Evolutionary conservation across 2,329 filamentous ascomycete species (phyloP).

Genomic region (Diaporthe citrichinensis): DNA sequence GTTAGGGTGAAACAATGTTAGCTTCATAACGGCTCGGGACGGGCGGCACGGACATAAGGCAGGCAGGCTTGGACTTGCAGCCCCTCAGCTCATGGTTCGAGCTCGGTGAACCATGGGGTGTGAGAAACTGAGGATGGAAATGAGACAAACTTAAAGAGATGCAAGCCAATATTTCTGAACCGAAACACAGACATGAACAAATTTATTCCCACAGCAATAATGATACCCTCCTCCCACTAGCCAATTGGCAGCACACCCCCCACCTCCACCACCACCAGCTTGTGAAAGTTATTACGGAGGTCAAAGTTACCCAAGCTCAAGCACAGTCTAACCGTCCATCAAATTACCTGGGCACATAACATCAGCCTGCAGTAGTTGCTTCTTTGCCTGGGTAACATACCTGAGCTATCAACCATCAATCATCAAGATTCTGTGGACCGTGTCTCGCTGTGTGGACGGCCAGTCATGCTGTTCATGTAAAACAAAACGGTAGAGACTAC

Average conservation of each 20-base stretch:
- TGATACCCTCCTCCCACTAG: background rate
- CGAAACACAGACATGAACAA: background rate
- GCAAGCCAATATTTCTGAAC: background rate
- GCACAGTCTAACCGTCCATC: background rate
- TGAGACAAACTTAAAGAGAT: background rate
- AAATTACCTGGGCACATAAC: too few species aligned
- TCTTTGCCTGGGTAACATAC: too few species aligned
- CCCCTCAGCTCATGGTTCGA: background rate
- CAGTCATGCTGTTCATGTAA: background rate
- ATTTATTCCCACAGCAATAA: background rate
- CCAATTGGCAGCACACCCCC: background rate
- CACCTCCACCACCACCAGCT: too few species aligned
- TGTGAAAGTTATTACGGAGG: background rate
- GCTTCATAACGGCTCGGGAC: background rate
- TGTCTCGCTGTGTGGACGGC: background rate
- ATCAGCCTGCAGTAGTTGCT: too few species aligned
- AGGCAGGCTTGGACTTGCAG: background rate
- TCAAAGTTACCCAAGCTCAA: background rate
- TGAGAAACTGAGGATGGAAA: slow-evolving; percentile 4
- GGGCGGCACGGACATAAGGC: background rate
- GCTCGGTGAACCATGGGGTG: background rate
- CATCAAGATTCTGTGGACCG: background rate
- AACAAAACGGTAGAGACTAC: background rate
- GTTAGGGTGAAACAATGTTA: background rate
- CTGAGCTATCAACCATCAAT: background rate